Evolutionary conservation across 352 stramenopile species (phyloP).

Genomic region (Thalassiosira exigua): DNA sequence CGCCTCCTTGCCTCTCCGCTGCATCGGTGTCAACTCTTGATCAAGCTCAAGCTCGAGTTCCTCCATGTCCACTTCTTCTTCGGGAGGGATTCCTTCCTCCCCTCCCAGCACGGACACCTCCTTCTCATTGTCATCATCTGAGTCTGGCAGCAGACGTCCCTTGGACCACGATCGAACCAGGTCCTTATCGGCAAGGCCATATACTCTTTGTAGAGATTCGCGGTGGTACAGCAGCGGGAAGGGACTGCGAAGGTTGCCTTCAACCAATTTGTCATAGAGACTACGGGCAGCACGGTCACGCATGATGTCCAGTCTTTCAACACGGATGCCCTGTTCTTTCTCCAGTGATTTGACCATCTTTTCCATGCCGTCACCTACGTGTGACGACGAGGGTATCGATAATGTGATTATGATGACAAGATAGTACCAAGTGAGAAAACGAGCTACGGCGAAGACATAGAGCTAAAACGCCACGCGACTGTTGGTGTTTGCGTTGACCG

Average conservation of each 20-base stretch:
- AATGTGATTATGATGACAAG: too few species aligned
- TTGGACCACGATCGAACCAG: constrained; percentile 75
- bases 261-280: constrained; percentile 56
- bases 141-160: constrained; percentile 57
- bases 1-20: constrained; percentile 73
- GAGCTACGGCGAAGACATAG: too few species aligned
- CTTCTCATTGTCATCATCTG: constrained; percentile 38
- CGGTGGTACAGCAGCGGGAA: constrained; percentile 76
- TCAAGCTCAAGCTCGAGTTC: constrained; percentile 69
- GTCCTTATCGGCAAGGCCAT: constrained; percentile 54
- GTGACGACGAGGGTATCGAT: too few species aligned
- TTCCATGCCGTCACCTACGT: constrained; percentile 70
- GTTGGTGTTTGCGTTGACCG: too few species aligned
- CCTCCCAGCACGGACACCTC: constrained; percentile 46
- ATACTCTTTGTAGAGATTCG: constrained; percentile 71
- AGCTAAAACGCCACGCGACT: too few species aligned
- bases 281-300: constrained; percentile 54
- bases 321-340: constrained; percentile 62
- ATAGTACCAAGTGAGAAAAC: too few species aligned
- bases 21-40: constrained; percentile 64
- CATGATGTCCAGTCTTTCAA: constrained; percentile 73
- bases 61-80: constrained; percentile 57
- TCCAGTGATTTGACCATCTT: constrained; percentile 66
- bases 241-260: constrained; percentile 39
- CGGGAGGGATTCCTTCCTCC: constrained; percentile 16